These are phyloP conservation scores for Solanum ahanhuiri DNA, from an alignment of 257 asterid genomes.

Conservation along the genomic window DNA sequence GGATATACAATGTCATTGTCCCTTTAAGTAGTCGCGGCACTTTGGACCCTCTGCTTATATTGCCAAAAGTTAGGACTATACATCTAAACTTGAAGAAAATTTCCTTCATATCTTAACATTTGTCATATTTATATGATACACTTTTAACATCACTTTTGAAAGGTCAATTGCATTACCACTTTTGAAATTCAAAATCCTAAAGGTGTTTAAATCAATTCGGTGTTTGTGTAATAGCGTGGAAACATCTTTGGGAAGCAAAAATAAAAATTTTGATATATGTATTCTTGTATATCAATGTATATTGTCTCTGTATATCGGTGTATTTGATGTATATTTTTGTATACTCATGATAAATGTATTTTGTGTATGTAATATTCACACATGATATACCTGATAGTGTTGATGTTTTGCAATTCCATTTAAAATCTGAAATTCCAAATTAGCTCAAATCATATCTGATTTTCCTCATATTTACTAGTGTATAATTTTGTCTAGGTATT, in stretches of 20 bases:
- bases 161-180: background rate
- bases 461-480: background rate
- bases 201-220: background rate
- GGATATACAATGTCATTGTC: background rate
- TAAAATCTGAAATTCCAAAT: background rate
- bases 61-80: background rate
- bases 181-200: background rate
- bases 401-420: background rate
- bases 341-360: background rate
- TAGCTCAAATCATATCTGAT: background rate
- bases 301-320: background rate
- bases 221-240: background rate
- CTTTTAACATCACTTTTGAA: background rate
- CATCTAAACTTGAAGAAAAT: background rate
- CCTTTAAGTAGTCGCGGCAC: background rate
- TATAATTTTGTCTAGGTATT: background rate
- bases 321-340: background rate
- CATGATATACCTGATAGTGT: background rate
- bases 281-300: background rate
- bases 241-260: background rate
- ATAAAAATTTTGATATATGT: background rate
- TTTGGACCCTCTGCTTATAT: background rate
- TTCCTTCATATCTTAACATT: background rate
- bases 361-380: background rate
- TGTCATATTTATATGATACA: background rate